Base-by-base conservation (phyloP, 2,329 filamentous ascomycete species). In the Akanthomyces dipterigenus region DNA sequence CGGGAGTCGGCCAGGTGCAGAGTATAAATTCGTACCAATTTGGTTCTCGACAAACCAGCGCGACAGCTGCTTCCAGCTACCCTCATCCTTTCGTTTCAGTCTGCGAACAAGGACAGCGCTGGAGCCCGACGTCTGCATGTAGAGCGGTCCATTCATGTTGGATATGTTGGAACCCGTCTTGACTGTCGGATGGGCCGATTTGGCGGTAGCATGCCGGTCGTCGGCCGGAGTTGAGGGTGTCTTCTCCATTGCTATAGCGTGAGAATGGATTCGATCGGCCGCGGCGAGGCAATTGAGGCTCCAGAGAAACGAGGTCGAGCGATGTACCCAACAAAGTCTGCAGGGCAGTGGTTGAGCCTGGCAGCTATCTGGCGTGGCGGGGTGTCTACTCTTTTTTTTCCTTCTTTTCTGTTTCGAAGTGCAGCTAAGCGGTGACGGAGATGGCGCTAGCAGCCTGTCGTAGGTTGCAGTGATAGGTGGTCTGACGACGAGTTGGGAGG, bases 31-130 rank as follows among this genome's bases (percentile, higher is more conserved):
- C 85, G 63, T 86, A 93, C 90, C 89, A 69, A 91, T 87, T 73
- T 93, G 90, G 73, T 93, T 90, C 70, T 89, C 80, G 67, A 91
- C 85, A 71, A 93, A 82, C 85, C 88, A 90, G 70, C 81, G 79
- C 64, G 84, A 82, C 50, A 89, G 73, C 63, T 81, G 80, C 69
- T 82, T 85, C 73, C 83, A 76, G 45, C 85, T 78, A 60, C 85
- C 80, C 66, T 88, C 82, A 56, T 85, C 83, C 73, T 86, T 86
- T 70, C 79, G 78, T 76, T 82, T 87, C 64, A 82, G 74, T 65
- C 83, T 81, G 67, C 82, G 78, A 51, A 84, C 78, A 28, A 84
- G 75, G 53, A 84, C 78, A 51, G 79, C 78, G 63, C 81, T 83
- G 70, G 77, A 78, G 66, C 74, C 71, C 38, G 77, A 77, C 31